Conservation (phyloP, 306 rosid genomes). For the Quillaja saponaria region DNA sequence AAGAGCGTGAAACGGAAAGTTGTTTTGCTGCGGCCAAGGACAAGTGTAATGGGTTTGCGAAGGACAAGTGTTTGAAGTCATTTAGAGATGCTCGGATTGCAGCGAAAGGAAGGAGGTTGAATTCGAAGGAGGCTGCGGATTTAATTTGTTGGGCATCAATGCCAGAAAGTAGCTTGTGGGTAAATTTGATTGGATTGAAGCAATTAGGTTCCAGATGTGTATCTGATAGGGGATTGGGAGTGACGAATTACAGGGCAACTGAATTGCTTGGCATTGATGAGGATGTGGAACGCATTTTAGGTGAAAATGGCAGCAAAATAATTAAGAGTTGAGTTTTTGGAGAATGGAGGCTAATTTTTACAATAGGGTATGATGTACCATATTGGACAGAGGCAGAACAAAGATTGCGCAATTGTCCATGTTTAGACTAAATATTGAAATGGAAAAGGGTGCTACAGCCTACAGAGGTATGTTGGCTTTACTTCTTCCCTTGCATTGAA, state of each 20-base stretch:
- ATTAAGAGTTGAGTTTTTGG: constrained; percentile 2
- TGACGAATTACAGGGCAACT: constrained; percentile 49
- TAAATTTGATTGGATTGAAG: constrained; percentile 31
- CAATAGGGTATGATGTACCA: too few relatives aligned
- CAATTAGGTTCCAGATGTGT: constrained; percentile 12
- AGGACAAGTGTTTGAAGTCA: constrained; percentile 61
- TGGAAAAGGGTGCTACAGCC: too few relatives aligned
- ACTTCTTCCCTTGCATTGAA: too few relatives aligned
- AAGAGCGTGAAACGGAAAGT: constrained; percentile 53
- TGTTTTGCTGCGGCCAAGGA: constrained; percentile 47
- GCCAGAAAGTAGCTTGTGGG: constrained; percentile 27
- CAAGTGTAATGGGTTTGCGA: constrained; percentile 53
- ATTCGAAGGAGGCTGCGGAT: constrained; percentile 40
- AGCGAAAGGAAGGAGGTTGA: constrained; percentile 30
- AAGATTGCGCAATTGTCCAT: too few relatives aligned
- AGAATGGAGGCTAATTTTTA: not conserved
- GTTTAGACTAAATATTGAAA: too few relatives aligned
- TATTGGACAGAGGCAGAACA: too few relatives aligned
- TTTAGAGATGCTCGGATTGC: constrained; percentile 67
- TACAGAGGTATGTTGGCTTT: too few relatives aligned
- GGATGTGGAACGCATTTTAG: constrained; percentile 33
- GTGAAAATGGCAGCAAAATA: constrained; percentile 23
- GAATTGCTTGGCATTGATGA: constrained; percentile 44
- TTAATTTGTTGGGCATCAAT: constrained; percentile 46
- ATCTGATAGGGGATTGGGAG: not conserved